Percentiles rank a stretch among this genome's conserved stretches.
These are phyloP conservation scores for Coffea eugenioides DNA, from an alignment of 257 asterid genomes.

Conservation along the genomic window DNA sequence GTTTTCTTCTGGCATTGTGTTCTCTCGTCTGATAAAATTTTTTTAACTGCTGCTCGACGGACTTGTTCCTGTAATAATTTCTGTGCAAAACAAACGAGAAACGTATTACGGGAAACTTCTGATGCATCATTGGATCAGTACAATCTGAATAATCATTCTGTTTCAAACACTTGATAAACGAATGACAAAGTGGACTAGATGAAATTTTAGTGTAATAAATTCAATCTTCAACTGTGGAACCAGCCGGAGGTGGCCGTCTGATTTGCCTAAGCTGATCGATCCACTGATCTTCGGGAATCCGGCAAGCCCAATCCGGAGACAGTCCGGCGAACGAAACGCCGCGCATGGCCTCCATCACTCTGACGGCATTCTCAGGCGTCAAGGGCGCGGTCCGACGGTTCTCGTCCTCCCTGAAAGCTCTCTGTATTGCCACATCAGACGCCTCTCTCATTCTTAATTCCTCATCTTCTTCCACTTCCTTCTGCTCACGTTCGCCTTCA, in stretches of 20 bases:
- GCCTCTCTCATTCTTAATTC: slow-evolving; percentile 40
- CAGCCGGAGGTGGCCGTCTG: slow-evolving; percentile 34
- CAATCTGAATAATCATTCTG: too few species aligned
- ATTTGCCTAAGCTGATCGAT: slow-evolving; percentile 46
- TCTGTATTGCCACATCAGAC: slow-evolving; percentile 47
- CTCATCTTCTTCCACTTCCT: slow-evolving; percentile 24
- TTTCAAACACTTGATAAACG: too few species aligned
- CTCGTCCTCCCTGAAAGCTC: slow-evolving; percentile 76
- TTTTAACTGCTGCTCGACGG: too few species aligned
- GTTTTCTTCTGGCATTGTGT: too few species aligned
- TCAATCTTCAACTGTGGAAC: slow-evolving; percentile 5
- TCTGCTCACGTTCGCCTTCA: slow-evolving; percentile 7
- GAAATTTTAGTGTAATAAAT: neutral
- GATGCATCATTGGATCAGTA: too few species aligned
- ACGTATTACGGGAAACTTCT: too few species aligned
- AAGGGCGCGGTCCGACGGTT: slow-evolving; percentile 72
- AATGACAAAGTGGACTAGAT: too few species aligned
- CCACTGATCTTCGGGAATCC: slow-evolving; percentile 75
- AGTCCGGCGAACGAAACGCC: slow-evolving; percentile 59
- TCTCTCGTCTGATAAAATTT: too few species aligned
- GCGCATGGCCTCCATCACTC: slow-evolving; percentile 87
- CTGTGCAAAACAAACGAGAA: too few species aligned
- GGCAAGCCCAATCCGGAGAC: slow-evolving; percentile 72
- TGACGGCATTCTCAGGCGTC: slow-evolving; percentile 60
- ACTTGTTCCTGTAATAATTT: too few species aligned